Evolutionary conservation across 2,329 filamentous ascomycete species (phyloP).

Genomic region (Beauveria sp.): DNA sequence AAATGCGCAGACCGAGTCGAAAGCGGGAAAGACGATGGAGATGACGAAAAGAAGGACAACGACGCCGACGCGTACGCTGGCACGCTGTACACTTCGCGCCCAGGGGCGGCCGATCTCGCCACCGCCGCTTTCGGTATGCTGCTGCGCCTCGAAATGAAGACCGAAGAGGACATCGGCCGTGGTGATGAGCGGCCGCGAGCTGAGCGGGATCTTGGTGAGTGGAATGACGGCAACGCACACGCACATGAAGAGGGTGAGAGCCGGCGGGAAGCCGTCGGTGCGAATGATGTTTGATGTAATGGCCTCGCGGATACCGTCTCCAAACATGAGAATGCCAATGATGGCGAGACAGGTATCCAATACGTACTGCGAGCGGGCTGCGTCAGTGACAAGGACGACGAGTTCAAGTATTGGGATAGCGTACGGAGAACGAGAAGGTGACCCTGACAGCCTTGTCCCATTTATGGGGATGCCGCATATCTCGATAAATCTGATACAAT

Average conservation of each 20-base stretch:
- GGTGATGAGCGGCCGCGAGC: constrained; percentile 78
- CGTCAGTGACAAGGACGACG: neutral
- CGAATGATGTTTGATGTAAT: constrained; percentile 84
- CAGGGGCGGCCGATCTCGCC: constrained; percentile 31
- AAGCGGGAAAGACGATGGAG: constrained; percentile 62
- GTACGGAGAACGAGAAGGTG: constrained; percentile 78
- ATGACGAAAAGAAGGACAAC: constrained; percentile 69
- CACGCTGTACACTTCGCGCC: constrained; percentile 27
- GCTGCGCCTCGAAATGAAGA: constrained; percentile 47
- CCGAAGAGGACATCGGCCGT: constrained; percentile 77
- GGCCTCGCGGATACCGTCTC: constrained; percentile 77
- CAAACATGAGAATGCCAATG: constrained; percentile 89
- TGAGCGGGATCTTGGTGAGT: constrained; percentile 88
- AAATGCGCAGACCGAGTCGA: constrained; percentile 86
- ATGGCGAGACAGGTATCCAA: constrained; percentile 78
- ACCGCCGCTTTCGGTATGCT: constrained; percentile 27
- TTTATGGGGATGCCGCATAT: constrained; percentile 70
- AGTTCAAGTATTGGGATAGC: constrained; percentile 19
- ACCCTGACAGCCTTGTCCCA: constrained; percentile 67
- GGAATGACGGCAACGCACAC: constrained; percentile 88
- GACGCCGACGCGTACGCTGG: constrained; percentile 56
- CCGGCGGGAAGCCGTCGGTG: constrained; percentile 64
- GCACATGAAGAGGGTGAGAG: constrained; percentile 70
- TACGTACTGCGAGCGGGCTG: constrained; percentile 47
- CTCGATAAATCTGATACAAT: constrained; percentile 47